Base-by-base conservation (phyloP, 2,329 filamentous ascomycete species). In the Ophiostoma triangulosporum region DNA sequence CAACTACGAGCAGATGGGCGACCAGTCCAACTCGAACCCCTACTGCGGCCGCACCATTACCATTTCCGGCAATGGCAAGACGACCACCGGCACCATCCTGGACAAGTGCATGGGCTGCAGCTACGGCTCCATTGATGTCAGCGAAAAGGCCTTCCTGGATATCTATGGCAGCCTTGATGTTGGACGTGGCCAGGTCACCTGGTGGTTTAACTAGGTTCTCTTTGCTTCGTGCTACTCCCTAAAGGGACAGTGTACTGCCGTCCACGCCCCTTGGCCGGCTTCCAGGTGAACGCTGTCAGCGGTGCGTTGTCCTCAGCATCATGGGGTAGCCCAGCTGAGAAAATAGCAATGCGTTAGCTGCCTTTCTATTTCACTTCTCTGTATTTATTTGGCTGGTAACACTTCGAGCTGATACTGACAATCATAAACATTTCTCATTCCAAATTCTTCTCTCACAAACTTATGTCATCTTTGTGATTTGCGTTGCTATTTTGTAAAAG, bases 51-150 rank as follows among this genome's bases (percentile, higher is more conserved):
- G 80, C 70, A 79, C 69, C 49, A 76, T 90, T 63, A 81, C 75
- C 59, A 79, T 89, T 69, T 69, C 62, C 38, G 72, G 71, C 64
- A 72, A 75, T 50, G 84, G 58, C 51, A 76, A 77, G 65, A 74
- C 73, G 2, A 65, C 71, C 60, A 71, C 66, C 2, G 86, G 80
- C 57, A 75, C 61, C 3, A 78, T 90, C 57, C 76, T 75, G 51
- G 87, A 93, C 72, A 88, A 86, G 71, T 93, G 87, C 73, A 77
- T 78, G 68, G 82, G 83, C 61, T 93, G 87, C 66, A 62, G 51
- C 49, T 51, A 61, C 32, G 58, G 65, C 38, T 70, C 73, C 61
- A 76, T 88, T 49, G 84, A 88, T 62, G 57, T 60, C 40, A 61
- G 58, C 59, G 56, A 60, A 54, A 55, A 54, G 35, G 53, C 56